phyloP scores from a whole-genome alignment of 306 rosid species.

The Cucurbita maxima region DNA sequence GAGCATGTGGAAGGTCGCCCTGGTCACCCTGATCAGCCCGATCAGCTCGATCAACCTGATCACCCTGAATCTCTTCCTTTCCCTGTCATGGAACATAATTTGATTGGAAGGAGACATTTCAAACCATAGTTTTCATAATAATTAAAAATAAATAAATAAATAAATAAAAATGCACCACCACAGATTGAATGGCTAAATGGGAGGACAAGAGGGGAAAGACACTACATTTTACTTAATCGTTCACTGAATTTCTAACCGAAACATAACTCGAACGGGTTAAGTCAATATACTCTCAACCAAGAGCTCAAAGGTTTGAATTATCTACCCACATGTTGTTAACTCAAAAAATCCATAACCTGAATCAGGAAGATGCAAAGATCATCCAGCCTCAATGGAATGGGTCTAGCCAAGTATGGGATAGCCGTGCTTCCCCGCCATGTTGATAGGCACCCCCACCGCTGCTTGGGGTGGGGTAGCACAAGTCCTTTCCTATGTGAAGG shows the following conservation, averaged over 20 bases:
- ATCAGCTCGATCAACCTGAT: not conserved
- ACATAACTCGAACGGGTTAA: too few relatives aligned
- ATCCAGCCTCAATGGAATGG: not conserved
- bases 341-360: not conserved
- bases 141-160: too few relatives aligned
- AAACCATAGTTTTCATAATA: not conserved
- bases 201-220: not conserved
- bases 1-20: constrained; percentile 55
- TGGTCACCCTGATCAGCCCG: constrained; percentile 26
- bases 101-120: not conserved
- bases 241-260: too few relatives aligned
- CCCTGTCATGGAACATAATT: constrained; percentile 28
- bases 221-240: too few relatives aligned
- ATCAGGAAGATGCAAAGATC: not conserved
- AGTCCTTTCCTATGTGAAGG: too few relatives aligned
- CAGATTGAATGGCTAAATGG: not conserved
- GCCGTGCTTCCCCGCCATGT: too few relatives aligned
- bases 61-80: constrained; percentile 35
- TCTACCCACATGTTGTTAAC: not conserved
- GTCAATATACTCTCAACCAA: too few relatives aligned
- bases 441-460: too few relatives aligned
- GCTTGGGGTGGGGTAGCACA: too few relatives aligned
- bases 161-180: not conserved
- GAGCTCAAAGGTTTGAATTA: too few relatives aligned
- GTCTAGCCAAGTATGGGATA: too few relatives aligned